Base-by-base conservation (phyloP, 495 filamentous ascomycete genomes). In the Penicillium lividum region DNA sequence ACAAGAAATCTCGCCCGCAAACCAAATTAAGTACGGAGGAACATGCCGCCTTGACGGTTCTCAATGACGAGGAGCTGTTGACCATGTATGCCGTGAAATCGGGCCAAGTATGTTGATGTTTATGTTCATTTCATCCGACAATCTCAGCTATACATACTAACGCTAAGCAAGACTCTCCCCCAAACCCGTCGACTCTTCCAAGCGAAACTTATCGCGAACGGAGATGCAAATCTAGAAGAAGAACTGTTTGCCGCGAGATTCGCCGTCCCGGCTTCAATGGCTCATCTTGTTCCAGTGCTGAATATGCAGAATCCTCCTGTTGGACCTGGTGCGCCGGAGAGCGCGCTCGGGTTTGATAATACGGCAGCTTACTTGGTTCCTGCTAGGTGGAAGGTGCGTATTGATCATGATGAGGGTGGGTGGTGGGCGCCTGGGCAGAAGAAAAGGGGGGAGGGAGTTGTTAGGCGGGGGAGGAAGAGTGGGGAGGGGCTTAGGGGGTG, bases 101-200 rank as follows among this genome's bases (percentile, higher is more conserved):
- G 0, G 63, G 68, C 13, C 73, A 72, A 54, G 74, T 76, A 65
- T 49, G 54, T 53, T 29, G 1, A 33, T 40, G 47, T 52, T 25
- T 29, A n/a, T 52, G 13, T 15, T 40, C 15, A 44, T 8, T 56
- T 10, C 51, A 22, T 22, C 22, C 22, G 22, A 22, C 29, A 27
- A 52, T 4, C 22, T 45, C 16, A 22, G 15, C 10, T 33, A 33
- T 33, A 33, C 30, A 25, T 40, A 30, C 57, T 48, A 49, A 59
- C 38, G 9, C 31, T 29, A 56, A 49, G 2, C 34, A 51, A 73
- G 72, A 73, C 76, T 55, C 65, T 78, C 58, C 74, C 76, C 4
- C 72, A 76, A 69, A 68, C 73, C 30, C 72, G 73, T 45, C 72
- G 74, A 33, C 69, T 68, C 46, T 76, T 78, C 57, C 59, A 68